Conservation (phyloP, 2,329 filamentous ascomycete species). For the Alternaria gansuensis region DNA sequence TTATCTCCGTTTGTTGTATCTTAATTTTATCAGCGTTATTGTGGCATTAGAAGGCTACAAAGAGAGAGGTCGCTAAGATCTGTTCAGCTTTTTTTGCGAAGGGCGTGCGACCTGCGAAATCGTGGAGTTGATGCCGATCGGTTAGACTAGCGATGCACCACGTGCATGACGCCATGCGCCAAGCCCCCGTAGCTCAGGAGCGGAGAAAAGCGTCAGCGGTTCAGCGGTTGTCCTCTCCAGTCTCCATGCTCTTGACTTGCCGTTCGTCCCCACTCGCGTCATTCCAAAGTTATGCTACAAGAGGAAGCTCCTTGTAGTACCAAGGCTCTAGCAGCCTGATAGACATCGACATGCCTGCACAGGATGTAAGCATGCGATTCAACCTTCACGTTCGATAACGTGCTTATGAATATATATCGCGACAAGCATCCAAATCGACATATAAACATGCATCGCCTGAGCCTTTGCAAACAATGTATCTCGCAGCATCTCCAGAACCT, state of each 20-base stretch:
- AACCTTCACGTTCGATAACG: background rate
- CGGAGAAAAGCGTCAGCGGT: background rate
- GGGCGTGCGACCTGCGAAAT: background rate
- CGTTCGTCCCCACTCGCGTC: constrained; percentile 1
- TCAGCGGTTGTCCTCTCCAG: background rate
- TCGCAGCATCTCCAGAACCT: background rate
- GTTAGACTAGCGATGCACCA: background rate
- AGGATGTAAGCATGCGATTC: background rate
- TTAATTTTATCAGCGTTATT: no score
- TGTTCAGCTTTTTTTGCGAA: no score
- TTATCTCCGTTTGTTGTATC: no score
- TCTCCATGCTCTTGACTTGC: background rate
- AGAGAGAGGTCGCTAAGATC: no score
- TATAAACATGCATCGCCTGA: constrained; percentile 2
- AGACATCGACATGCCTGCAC: background rate
- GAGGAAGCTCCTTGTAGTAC: constrained; percentile 9
- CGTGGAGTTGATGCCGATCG: background rate
- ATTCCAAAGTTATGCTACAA: background rate
- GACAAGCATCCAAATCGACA: background rate
- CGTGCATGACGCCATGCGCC: constrained; percentile 1
- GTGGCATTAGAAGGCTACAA: no score
- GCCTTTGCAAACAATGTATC: background rate
- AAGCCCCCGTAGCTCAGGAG: background rate
- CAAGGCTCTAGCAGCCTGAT: constrained; percentile 3
- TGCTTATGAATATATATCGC: constrained; percentile 12